Base-by-base conservation (phyloP, 2,329 filamentous ascomycete species). In the Juglanconis oblonga region DNA sequence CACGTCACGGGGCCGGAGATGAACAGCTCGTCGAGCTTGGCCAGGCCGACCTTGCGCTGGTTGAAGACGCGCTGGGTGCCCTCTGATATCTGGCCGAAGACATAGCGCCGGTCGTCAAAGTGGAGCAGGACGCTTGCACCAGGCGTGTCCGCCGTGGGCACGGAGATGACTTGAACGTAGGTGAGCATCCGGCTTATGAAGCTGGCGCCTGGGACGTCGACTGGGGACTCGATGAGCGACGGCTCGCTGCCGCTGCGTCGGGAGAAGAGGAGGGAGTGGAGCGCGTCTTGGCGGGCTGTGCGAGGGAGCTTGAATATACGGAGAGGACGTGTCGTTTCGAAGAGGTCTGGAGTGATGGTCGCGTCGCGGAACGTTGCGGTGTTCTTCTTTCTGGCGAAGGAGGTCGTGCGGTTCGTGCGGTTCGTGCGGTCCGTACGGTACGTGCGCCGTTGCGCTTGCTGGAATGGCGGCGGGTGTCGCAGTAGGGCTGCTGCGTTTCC, bases 91-190 rank as follows among this genome's bases (percentile, higher is more conserved):
- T 89, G 88, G 24, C 95, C 95, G 69, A 99, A 89, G 14, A 97
- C 67, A 73, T 99, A 99, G 59, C 91, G 84, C 67, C 89, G 88
- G 68, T 87, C 84, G 67, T 94, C 90, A 69, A 92, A 93, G 71
- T 94, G 87, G 6, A 99, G 79, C 42, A 92, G 72, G 36, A 98
- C 73, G 53, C 85, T 84, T 2, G 91, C 91, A 57, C 94, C 94
- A 1, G 88, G 85, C 24, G 92, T 97, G 75, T 99, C 95, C 61
- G 88, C 89, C 66, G 94, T 95, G 13, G 94, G 94, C 61, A 89
- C 90, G 17, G 88, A 89, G 63, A 94, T 73, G 67, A 98, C 77
- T 72, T 96, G 88, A 59, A 93, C 80, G 68, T 80, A 86, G 71
- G 83, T 88, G 67, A 87, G 82, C 93, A 97, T 97, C 47, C 51